Conservation (phyloP, 1,284 basidiomycete genomes). For the Malassezia brasiliensis region DNA sequence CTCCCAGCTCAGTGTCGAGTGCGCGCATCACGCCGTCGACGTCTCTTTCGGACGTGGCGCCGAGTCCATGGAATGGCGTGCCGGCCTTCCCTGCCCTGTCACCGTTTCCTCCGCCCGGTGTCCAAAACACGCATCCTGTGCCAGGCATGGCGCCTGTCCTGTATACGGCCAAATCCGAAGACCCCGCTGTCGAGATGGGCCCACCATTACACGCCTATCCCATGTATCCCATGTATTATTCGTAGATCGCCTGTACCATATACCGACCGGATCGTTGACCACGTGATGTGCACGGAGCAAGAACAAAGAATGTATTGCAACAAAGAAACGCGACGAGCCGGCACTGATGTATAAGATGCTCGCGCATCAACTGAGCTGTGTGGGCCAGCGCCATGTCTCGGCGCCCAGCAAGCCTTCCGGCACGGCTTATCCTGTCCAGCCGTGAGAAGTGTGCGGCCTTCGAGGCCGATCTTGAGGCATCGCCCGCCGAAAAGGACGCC, state of each 20-base stretch:
- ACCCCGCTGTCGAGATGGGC: neutral
- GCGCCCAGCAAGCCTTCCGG: neutral
- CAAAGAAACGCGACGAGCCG: neutral
- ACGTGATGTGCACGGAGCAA: neutral
- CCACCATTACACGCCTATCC: neutral
- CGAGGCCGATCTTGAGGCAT: too few species aligned
- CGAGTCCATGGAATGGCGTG: neutral
- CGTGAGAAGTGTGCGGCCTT: too few species aligned
- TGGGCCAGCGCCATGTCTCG: neutral
- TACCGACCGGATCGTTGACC: neutral
- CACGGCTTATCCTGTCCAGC: neutral
- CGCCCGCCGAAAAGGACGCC: too few species aligned
- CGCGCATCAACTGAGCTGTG: too few species aligned
- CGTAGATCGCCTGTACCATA: neutral
- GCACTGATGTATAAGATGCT: neutral
- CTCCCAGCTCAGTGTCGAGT: constrained; percentile 23
- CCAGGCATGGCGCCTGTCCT: neutral
- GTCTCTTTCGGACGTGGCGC: constrained; percentile 31
- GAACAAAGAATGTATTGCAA: neutral
- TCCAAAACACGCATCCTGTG: too few species aligned
- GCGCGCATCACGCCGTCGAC: constrained; percentile 40
- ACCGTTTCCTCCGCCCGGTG: too few species aligned
- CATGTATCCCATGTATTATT: neutral
- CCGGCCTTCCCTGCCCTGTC: neutral
- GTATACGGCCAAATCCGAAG: neutral